Conservation (phyloP, 306 rosid genomes). For the Cucurbita maxima region DNA sequence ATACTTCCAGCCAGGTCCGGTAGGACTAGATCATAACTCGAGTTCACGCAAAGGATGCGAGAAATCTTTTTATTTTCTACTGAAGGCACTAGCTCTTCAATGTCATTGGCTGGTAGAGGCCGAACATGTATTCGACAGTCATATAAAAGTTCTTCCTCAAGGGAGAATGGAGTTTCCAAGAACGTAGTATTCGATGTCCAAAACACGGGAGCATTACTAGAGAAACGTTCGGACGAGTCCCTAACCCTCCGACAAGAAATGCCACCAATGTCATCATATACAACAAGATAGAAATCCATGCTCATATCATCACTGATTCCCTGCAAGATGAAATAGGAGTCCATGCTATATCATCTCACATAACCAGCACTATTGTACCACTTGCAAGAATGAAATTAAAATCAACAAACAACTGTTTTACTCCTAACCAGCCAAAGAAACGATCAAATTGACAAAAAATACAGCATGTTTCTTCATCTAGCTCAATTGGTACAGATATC, state of each 20-base stretch:
- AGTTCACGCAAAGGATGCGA: conserved; percentile 49
- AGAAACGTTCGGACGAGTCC: conserved; percentile 27
- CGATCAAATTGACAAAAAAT: background rate
- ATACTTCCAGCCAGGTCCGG: conserved; percentile 35
- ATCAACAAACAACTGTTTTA: background rate
- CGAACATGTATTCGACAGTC: conserved; percentile 49
- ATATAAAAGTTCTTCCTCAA: conserved; percentile 52
- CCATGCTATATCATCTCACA: background rate
- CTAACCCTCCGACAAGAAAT: conserved; percentile 64
- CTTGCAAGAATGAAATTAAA: background rate
- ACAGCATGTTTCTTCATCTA: background rate
- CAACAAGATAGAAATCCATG: conserved; percentile 70
- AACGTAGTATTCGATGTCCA: conserved; percentile 50
- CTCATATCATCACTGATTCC: conserved; percentile 65
- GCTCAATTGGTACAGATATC: background rate
- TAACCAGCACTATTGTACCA: background rate
- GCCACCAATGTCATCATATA: conserved; percentile 83
- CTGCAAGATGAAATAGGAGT: conserved; percentile 32
- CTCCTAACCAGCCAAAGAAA: background rate
- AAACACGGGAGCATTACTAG: conserved; percentile 40
- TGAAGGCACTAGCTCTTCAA: conserved; percentile 22
- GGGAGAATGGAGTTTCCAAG: conserved; percentile 53
- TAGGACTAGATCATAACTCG: conserved; percentile 56
- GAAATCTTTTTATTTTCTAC: conserved; percentile 29
- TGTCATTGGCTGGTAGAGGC: conserved; percentile 30